phyloP scores from a whole-genome alignment of 2,329 filamentous ascomycete species.

The Waltergamsia citrina region DNA sequence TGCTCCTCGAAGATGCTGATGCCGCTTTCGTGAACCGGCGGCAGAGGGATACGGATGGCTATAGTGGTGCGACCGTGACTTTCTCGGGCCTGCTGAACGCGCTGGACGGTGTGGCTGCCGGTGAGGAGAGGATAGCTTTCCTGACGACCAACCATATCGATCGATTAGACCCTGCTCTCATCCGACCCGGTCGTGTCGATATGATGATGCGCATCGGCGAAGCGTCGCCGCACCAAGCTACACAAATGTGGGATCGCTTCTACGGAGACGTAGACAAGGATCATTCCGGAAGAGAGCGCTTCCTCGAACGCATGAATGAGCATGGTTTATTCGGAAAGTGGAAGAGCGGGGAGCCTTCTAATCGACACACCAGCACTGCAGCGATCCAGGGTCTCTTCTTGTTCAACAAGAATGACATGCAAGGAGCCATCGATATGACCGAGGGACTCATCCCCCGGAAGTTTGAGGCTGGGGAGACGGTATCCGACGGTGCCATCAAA shows the following conservation, averaged over 20 bases:
- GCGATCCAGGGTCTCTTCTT: conserved; percentile 90
- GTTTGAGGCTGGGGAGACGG: conserved; percentile 37
- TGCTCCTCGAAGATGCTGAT: conserved; percentile 84
- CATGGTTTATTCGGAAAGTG: conserved; percentile 60
- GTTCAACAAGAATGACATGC: conserved; percentile 86
- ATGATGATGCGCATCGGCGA: conserved; percentile 87
- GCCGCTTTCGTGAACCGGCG: conserved; percentile 80
- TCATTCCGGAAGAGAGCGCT: conserved; percentile 53
- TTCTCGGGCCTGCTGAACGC: conserved; percentile 86
- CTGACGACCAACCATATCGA: conserved; percentile 93
- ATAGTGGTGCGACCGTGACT: conserved; percentile 79
- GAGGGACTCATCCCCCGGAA: conserved; percentile 53
- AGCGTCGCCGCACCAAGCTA: conserved; percentile 76
- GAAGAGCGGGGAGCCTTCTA: conserved; percentile 33
- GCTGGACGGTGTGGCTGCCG: conserved; percentile 84
- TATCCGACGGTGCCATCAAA: conserved; percentile 28
- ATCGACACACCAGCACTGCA: conserved; percentile 67
- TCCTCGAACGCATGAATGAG: conserved; percentile 60
- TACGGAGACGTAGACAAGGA: conserved; percentile 72
- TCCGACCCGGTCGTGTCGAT: conserved; percentile 86
- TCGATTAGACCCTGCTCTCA: conserved; percentile 76
- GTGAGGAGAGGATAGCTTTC: conserved; percentile 89
- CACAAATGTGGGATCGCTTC: conserved; percentile 86
- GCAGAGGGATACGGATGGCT: conserved; percentile 71
- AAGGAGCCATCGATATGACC: conserved; percentile 76